Evolutionary conservation across 768 basidiomycete species (phyloP).

Genomic region (Xerocomellus chrysenteron): DNA sequence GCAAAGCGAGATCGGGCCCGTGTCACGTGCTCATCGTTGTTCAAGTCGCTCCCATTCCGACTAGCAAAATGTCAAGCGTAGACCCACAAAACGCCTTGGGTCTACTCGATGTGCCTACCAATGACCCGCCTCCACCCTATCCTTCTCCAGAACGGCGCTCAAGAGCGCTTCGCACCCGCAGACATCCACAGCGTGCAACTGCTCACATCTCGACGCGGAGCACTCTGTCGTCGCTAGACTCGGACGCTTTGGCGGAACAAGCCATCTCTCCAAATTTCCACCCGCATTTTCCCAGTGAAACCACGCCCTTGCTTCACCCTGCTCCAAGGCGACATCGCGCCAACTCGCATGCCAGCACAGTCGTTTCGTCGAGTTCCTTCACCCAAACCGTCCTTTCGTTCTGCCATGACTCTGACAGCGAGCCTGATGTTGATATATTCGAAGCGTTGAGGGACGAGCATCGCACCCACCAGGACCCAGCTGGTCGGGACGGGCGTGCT

Average conservation of each 20-base stretch:
- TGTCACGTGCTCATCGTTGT: constrained; percentile 1
- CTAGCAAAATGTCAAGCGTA: constrained; percentile 8
- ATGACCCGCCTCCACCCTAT: constrained; percentile 74
- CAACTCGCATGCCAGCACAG: constrained; percentile 55
- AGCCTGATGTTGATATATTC: constrained; percentile 38
- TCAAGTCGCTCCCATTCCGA: background rate
- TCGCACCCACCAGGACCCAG: constrained; percentile 10
- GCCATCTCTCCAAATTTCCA: constrained; percentile 11
- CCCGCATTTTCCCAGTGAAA: constrained; percentile 38
- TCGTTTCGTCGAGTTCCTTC: constrained; percentile 48
- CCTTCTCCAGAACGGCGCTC: constrained; percentile 49
- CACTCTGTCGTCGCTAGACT: constrained; percentile 35
- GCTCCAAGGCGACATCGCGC: constrained; percentile 47
- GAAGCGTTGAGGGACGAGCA: constrained; percentile 22
- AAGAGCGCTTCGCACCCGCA: constrained; percentile 33
- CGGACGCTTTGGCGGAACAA: constrained; percentile 37
- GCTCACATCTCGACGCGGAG: constrained; percentile 28
- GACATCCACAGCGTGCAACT: constrained; percentile 31
- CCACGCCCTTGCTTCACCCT: constrained; percentile 47
- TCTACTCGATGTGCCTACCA: constrained; percentile 8
- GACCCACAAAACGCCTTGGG: constrained; percentile 9
- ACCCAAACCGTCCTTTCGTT: constrained; percentile 69
- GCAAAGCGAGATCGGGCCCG: too few relatives aligned
- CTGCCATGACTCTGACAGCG: constrained; percentile 54
- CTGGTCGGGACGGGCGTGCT: constrained; percentile 1